Base-by-base conservation (phyloP, 345 rosid species). In the Draba incana region DNA sequence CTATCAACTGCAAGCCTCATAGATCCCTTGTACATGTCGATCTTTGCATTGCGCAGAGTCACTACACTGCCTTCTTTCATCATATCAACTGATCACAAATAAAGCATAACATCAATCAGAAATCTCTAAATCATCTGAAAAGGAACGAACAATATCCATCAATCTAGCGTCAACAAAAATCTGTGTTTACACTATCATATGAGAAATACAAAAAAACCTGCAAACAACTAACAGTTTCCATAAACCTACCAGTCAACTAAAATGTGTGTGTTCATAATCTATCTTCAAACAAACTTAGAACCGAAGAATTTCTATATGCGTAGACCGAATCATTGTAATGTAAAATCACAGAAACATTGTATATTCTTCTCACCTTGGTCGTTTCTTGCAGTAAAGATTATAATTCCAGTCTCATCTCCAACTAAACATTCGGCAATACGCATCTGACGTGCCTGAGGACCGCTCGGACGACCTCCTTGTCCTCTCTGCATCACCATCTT, bases 381-480 rank as follows among this genome's bases (percentile, higher is more conserved):
- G 75, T 89, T 89, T 70, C 99, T 84, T 23, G 99, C 96, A 0
- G 92, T 84, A 45, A 94, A 94, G 64, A 94, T 81, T 20, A 94
- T 85, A 69, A 91, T 83, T 62, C 96, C 97, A 1, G 97, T 90
- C 78, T 91, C 99, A 64, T 94, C 99, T 23, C 99, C 99, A 3
- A 94, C 92, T 79, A 94, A 77, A 72, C 89, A 84, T 77, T 94
- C 99, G 1, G 96, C 87, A 74, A 84, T 78, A n/a, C 89, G 79
- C 87, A 85, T 87, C 75, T 93, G 98, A 56, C 98, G 96, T 11
- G 78, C 75, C 70, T 84, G 96, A 75, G 87, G 82, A 64, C 90
- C 90, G 53, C 61, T 85, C 33, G 88, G 69, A 56, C 92, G 96
- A 59, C 92, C 95, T 23, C 71, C 65, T 80, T 78, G 89, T 27